These are phyloP conservation scores for Calonectria montana DNA, from an alignment of 2,329 filamentous ascomycete genomes.

Conservation along the genomic window DNA sequence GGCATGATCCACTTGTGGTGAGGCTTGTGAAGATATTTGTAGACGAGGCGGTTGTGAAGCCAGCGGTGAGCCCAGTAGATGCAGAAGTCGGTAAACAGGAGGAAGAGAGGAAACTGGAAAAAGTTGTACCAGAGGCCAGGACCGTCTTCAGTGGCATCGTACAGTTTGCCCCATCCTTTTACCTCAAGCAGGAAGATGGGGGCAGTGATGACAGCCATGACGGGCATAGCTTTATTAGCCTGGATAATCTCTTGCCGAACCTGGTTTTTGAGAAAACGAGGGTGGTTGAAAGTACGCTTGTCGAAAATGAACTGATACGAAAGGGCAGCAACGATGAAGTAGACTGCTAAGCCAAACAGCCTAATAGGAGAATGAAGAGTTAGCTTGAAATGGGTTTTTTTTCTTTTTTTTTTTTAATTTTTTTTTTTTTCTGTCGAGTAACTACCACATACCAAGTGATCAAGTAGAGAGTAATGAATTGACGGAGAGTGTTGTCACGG, in stretches of 20 bases:
- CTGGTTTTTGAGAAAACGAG: slow-evolving; percentile 96
- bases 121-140: slow-evolving; percentile 83
- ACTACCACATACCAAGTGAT: slow-evolving; percentile 80
- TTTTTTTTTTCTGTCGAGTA: too few relatives aligned
- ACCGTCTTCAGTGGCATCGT: slow-evolving; percentile 81
- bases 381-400: too few relatives aligned
- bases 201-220: slow-evolving; percentile 84
- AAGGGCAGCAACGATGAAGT: slow-evolving; percentile 84
- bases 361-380: slow-evolving; percentile 57
- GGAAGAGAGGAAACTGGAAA: slow-evolving; percentile 87
- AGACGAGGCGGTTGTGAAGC: slow-evolving; percentile 80
- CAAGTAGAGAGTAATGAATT: slow-evolving; percentile 80
- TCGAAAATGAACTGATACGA: slow-evolving; percentile 94
- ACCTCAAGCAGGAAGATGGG: slow-evolving; percentile 87
- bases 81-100: slow-evolving; percentile 87
- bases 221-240: slow-evolving; percentile 79
- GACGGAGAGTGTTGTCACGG: slow-evolving; percentile 82
- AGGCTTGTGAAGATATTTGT: slow-evolving; percentile 93
- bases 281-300: slow-evolving; percentile 87
- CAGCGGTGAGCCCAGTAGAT: slow-evolving; percentile 94
- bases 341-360: slow-evolving; percentile 85
- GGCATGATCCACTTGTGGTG: slow-evolving; percentile 99
- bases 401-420: too few relatives aligned
- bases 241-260: slow-evolving; percentile 87
- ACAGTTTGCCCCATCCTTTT: slow-evolving; percentile 86